Percentiles rank a stretch among this genome's conserved stretches.
Conservation (phyloP, 2,329 filamentous ascomycete genomes). For the Cercospora sojina region DNA sequence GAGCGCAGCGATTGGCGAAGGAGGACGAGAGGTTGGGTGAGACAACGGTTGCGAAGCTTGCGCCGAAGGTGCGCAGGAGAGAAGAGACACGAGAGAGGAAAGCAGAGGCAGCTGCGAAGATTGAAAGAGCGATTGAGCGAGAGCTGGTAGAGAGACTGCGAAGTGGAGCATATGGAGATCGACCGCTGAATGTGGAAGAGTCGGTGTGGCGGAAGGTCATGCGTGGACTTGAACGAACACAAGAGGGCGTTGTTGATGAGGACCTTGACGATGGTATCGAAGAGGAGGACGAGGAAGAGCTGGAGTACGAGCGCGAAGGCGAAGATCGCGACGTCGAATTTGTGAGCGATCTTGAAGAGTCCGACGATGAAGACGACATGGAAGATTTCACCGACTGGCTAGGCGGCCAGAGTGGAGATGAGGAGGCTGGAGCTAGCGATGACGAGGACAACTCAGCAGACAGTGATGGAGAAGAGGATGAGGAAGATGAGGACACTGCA, state of each 20-base stretch:
- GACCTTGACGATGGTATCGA: slow-evolving; percentile 86
- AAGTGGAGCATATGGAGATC: slow-evolving; percentile 90
- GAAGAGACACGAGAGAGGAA: slow-evolving; percentile 52
- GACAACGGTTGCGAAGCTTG: slow-evolving; percentile 80
- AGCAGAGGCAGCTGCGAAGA: slow-evolving; percentile 68
- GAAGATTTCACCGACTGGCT: slow-evolving; percentile 97
- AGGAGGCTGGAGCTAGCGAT: slow-evolving; percentile 52
- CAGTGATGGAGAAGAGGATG: slow-evolving; percentile 45
- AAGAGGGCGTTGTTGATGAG: slow-evolving; percentile 77
- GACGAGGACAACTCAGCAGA: slow-evolving; percentile 51
- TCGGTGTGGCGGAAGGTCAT: slow-evolving; percentile 97
- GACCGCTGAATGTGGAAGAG: slow-evolving; percentile 92
- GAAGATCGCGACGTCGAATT: slow-evolving; percentile 82
- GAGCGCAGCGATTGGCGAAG: slow-evolving; percentile 72
- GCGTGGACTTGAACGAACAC: slow-evolving; percentile 80
- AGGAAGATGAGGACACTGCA: slow-evolving; percentile 54
- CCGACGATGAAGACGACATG: slow-evolving; percentile 71
- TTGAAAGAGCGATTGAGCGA: slow-evolving; percentile 92
- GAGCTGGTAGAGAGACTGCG: slow-evolving; percentile 88
- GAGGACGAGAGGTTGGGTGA: slow-evolving; percentile 90
- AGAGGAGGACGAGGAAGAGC: slow-evolving; percentile 64
- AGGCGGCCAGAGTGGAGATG: slow-evolving; percentile 60
- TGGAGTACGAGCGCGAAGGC: slow-evolving; percentile 59
- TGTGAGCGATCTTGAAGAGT: slow-evolving; percentile 77
- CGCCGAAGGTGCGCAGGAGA: slow-evolving; percentile 73